These are phyloP conservation scores for Aquilaria yunnanensis DNA, from an alignment of 345 rosid genomes.

Conservation along the genomic window DNA sequence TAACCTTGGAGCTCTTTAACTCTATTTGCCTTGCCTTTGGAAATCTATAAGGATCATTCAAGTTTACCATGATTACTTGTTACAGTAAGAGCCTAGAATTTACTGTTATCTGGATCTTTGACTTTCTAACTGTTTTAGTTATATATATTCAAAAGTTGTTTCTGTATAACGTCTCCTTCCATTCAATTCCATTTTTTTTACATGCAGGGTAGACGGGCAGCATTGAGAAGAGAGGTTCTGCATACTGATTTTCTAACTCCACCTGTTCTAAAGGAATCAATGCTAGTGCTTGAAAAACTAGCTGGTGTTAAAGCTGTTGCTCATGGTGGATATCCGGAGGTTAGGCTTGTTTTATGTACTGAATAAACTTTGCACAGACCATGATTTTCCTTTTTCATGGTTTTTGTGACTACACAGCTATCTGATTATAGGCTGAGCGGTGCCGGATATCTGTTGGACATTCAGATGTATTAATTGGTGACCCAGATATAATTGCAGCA, in stretches of 20 bases:
- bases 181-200: background rate
- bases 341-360: slow-evolving; percentile 11
- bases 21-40: slow-evolving; percentile 1
- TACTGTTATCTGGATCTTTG: background rate
- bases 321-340: slow-evolving; percentile 96
- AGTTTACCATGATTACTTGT: slow-evolving; percentile 3
- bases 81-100: background rate
- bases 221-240: slow-evolving; percentile 58
- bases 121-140: background rate
- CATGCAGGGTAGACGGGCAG: slow-evolving; percentile 62
- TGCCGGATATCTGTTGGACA: slow-evolving; percentile 84
- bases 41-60: background rate
- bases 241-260: slow-evolving; percentile 86
- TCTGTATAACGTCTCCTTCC: slow-evolving; percentile 1
- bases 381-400: slow-evolving; percentile 12
- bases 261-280: slow-evolving; percentile 63
- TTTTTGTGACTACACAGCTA: too few species aligned
- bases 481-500: slow-evolving; percentile 71
- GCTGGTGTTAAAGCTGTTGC: slow-evolving; percentile 60
- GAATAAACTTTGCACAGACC: background rate
- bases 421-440: slow-evolving; percentile 66
- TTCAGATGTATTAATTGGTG: slow-evolving; percentile 49
- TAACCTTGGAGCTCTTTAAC: slow-evolving; percentile 14
- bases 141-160: background rate
- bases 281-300: slow-evolving; percentile 50